phyloP scores from a whole-genome alignment of 2,329 filamentous ascomycete species.

The Claviceps humidiphila region DNA sequence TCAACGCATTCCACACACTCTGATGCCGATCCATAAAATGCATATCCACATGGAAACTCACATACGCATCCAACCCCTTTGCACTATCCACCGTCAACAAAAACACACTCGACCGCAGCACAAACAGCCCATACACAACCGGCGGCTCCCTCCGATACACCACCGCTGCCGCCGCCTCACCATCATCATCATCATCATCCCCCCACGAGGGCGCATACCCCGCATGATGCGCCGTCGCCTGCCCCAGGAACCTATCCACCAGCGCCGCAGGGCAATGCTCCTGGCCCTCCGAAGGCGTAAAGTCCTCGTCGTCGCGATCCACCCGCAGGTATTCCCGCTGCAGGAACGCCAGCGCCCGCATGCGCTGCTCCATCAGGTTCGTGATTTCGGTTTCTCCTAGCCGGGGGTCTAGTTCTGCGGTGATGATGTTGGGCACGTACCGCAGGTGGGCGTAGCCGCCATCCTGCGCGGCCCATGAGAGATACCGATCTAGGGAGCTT shows the following conservation, averaged over 20 bases:
- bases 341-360: conserved; percentile 21
- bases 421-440: conserved; percentile 25
- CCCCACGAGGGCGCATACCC: not conserved
- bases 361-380: conserved; percentile 21
- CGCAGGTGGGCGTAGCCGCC: conserved; percentile 22
- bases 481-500: conserved; percentile 20
- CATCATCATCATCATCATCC: not conserved
- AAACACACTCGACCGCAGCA: conserved; percentile 25
- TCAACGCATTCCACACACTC: conserved; percentile 32
- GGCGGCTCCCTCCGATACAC: conserved; percentile 21
- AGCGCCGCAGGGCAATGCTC: not conserved
- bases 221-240: not conserved
- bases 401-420: conserved; percentile 21
- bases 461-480: conserved; percentile 29
- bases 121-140: conserved; percentile 30
- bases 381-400: conserved; percentile 19
- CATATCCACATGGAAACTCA: conserved; percentile 30
- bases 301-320: conserved; percentile 17
- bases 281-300: conserved; percentile 11
- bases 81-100: conserved; percentile 27
- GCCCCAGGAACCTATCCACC: conserved; percentile 6
- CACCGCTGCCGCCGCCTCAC: not conserved
- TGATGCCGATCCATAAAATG: conserved; percentile 26
- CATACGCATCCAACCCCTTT: conserved; percentile 20
- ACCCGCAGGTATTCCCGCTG: conserved; percentile 23